phyloP scores from a whole-genome alignment of 2,329 filamentous ascomycete species.

The Chaetomiaceae sp. region DNA sequence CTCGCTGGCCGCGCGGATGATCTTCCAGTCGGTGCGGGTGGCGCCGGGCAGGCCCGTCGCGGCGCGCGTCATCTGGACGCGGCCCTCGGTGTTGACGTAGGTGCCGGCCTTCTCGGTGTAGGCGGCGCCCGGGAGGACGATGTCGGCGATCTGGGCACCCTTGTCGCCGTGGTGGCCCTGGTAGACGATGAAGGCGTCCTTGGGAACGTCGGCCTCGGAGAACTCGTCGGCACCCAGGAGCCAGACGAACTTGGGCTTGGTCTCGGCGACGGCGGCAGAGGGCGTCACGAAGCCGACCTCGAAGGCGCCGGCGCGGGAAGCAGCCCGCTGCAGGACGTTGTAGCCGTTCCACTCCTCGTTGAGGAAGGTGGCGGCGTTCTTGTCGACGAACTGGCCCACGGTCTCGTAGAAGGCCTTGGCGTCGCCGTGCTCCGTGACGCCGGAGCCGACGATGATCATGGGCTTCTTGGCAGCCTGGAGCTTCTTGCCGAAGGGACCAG shows the following conservation, averaged over 20 bases:
- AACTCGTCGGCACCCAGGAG: slow-evolving; percentile 94
- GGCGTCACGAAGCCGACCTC: slow-evolving; percentile 93
- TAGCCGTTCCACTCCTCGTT: slow-evolving; percentile 95
- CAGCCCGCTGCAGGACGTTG: slow-evolving; percentile 91
- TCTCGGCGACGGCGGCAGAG: slow-evolving; percentile 73
- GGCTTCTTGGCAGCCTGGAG: slow-evolving; percentile 81
- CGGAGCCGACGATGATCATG: slow-evolving; percentile 95
- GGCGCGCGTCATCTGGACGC: slow-evolving; percentile 87
- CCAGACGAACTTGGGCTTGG: slow-evolving; percentile 92
- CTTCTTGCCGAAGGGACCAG: slow-evolving; percentile 89
- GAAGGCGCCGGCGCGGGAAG: slow-evolving; percentile 87
- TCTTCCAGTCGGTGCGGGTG: slow-evolving; percentile 97
- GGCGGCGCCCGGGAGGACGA: slow-evolving; percentile 87
- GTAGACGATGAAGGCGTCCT: slow-evolving; percentile 94
- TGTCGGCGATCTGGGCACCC: slow-evolving; percentile 86
- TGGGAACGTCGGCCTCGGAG: slow-evolving; percentile 77
- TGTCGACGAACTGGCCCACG: slow-evolving; percentile 85
- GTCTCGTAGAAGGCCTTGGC: slow-evolving; percentile 91
- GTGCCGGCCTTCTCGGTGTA: slow-evolving; percentile 97
- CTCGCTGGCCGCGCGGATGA: slow-evolving; percentile 86
- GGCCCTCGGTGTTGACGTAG: slow-evolving; percentile 96
- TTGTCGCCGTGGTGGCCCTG: slow-evolving; percentile 96
- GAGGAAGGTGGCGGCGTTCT: slow-evolving; percentile 82
- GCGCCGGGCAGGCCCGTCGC: slow-evolving; percentile 86
- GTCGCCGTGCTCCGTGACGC: slow-evolving; percentile 83